A percentile compares a stretch with the other conserved stretches of the same genome.
Conservation (phyloP, 768 basidiomycete genomes). For the Flagelloscypha sp. region DNA sequence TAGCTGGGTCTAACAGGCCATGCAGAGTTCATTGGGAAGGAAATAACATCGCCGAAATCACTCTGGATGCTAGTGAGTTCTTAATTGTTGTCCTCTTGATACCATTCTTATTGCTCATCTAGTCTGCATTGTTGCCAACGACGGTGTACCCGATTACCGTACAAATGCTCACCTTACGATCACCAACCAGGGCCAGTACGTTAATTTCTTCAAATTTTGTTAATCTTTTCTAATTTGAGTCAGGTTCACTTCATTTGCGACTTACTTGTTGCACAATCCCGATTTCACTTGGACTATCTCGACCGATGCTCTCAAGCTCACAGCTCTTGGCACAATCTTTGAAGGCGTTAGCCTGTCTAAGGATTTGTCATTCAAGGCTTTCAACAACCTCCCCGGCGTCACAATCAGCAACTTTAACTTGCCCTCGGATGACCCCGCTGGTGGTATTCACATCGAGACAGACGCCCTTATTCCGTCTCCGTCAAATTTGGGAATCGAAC, state of each 20-base stretch:
- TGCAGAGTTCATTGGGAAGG: constrained; percentile 57
- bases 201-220: not conserved
- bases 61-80: constrained; percentile 46
- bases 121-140: constrained; percentile 64
- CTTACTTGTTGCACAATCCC: constrained; percentile 53
- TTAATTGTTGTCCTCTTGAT: not conserved
- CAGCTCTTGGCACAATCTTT: constrained; percentile 62
- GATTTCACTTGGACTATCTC: constrained; percentile 67
- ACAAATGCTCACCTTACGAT: constrained; percentile 48
- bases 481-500: constrained; percentile 61
- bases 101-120: not conserved
- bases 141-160: constrained; percentile 55
- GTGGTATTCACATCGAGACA: constrained; percentile 64
- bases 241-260: constrained; percentile 61
- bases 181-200: constrained; percentile 41
- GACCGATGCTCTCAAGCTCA: constrained; percentile 52
- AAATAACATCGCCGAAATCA: constrained; percentile 51
- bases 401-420: constrained; percentile 65
- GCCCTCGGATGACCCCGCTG: constrained; percentile 57
- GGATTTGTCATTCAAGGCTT: constrained; percentile 55
- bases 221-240: not conserved
- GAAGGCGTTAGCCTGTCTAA: constrained; percentile 57
- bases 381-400: constrained; percentile 62
- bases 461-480: constrained; percentile 59
- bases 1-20: too few relatives aligned